Percentiles rank a stretch among this genome's conserved stretches.
These are phyloP conservation scores for Plasmodium gonderi DNA, from an alignment of 169 alveolate genomes.

Conservation along the genomic window DNA sequence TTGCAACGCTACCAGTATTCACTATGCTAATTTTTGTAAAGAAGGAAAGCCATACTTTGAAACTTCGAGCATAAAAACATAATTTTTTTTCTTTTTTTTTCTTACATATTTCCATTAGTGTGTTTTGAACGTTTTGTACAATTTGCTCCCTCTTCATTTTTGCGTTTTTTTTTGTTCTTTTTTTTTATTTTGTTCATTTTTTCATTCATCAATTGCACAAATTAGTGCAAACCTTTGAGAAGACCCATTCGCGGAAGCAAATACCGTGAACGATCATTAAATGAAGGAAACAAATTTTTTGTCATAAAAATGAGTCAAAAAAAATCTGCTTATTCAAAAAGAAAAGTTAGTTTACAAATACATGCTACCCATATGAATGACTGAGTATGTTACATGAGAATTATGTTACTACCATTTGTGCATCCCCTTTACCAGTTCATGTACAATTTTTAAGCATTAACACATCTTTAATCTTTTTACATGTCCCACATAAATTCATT, in stretches of 20 bases:
- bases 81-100: conserved; percentile 17
- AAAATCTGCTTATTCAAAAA: conserved; percentile 47
- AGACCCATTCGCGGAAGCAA: not conserved
- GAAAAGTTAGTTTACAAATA: conserved; percentile 40
- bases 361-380: not conserved
- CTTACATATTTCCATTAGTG: not conserved
- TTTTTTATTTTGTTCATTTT: not conserved
- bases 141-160: not conserved
- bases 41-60: not conserved
- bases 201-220: not conserved
- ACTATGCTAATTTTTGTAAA: not conserved
- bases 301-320: conserved; percentile 31
- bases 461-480: not conserved
- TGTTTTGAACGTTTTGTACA: not conserved
- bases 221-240: not conserved
- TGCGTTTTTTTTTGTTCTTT: conserved; percentile 2
- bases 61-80: not conserved
- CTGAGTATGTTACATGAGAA: not conserved
- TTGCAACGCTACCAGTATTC: not conserved
- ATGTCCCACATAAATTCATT: not conserved
- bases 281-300: not conserved
- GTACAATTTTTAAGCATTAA: not conserved
- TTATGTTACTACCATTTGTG: not conserved
- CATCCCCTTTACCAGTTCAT: not conserved
- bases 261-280: not conserved